Conservation (phyloP, 805 yeast species). For the Saturnispora zaruensis region DNA sequence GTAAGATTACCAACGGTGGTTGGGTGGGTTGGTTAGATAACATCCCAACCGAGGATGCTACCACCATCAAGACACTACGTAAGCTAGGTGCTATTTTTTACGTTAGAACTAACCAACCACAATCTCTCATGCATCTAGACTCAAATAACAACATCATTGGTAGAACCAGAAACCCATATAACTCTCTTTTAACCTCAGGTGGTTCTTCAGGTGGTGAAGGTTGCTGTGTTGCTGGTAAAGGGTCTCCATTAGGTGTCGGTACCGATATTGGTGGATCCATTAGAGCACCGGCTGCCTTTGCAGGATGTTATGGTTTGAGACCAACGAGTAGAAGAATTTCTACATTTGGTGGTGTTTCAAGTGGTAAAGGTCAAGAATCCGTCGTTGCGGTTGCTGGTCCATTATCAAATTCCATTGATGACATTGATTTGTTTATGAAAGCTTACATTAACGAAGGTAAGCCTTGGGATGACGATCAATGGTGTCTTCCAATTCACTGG, state of each 20-base stretch:
- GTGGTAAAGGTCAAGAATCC: conserved; percentile 57
- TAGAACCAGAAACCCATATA: conserved; percentile 49
- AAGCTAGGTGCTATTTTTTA: conserved; percentile 54
- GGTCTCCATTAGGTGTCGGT: conserved; percentile 50
- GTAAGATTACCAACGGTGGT: conserved; percentile 50
- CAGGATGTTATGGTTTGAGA: conserved; percentile 54
- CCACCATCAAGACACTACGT: conserved; percentile 38
- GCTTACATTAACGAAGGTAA: conserved; percentile 50
- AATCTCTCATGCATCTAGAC: conserved; percentile 60
- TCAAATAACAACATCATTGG: conserved; percentile 54
- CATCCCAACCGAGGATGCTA: conserved; percentile 39
- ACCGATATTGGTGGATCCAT: conserved; percentile 70
- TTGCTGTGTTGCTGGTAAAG: conserved; percentile 49
- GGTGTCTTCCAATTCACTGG: conserved; percentile 46
- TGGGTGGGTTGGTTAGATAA: conserved; percentile 45
- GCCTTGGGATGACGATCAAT: conserved; percentile 49
- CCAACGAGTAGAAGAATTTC: conserved; percentile 52
- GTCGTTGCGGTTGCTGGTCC: conserved; percentile 65
- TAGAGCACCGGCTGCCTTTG: conserved; percentile 59
- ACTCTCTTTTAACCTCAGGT: conserved; percentile 51
- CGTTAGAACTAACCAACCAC: conserved; percentile 62
- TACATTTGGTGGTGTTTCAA: conserved; percentile 39
- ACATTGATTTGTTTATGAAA: conserved; percentile 61
- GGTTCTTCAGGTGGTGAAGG: conserved; percentile 76
- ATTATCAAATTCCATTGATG: conserved; percentile 53